phyloP scores from a whole-genome alignment of 306 rosid genomes.

The Dryas alaskensis region DNA sequence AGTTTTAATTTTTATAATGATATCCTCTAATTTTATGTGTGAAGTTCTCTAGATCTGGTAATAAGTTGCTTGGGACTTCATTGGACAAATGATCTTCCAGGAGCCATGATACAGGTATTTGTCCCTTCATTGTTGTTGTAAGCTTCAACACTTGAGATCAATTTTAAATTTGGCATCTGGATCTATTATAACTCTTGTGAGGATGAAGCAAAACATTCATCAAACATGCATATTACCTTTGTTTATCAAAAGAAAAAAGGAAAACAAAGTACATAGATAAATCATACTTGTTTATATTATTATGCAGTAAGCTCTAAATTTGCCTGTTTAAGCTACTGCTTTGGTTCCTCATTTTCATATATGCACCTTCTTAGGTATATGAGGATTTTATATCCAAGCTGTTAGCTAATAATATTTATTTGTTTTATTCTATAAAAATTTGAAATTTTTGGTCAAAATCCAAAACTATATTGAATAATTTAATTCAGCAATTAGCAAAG shows the following conservation, averaged over 20 bases:
- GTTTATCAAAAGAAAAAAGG: neutral
- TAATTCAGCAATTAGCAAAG: neutral
- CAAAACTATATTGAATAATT: neutral
- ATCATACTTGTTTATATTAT: neutral
- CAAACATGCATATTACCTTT: neutral
- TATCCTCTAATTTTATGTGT: slow-evolving; percentile 25
- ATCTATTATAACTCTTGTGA: neutral
- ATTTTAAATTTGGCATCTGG: neutral
- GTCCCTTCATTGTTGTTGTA: neutral
- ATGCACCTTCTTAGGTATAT: neutral
- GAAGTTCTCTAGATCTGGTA: slow-evolving; percentile 85
- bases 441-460: neutral
- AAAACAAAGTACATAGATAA: neutral
- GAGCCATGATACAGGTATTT: slow-evolving; percentile 92
- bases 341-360: neutral
- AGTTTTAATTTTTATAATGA: slow-evolving; percentile 1
- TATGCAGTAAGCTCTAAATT: neutral
- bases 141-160: neutral
- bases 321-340: neutral
- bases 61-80: slow-evolving; percentile 93
- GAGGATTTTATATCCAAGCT: neutral
- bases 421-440: neutral
- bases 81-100: slow-evolving; percentile 98
- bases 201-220: slow-evolving; percentile 1
- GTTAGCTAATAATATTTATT: neutral